Evolutionary conservation across 164 flowering plant species (phyloP), one percentile per base, ranked within the genome.

Genomic region (Liquidambar formosana): DNA sequence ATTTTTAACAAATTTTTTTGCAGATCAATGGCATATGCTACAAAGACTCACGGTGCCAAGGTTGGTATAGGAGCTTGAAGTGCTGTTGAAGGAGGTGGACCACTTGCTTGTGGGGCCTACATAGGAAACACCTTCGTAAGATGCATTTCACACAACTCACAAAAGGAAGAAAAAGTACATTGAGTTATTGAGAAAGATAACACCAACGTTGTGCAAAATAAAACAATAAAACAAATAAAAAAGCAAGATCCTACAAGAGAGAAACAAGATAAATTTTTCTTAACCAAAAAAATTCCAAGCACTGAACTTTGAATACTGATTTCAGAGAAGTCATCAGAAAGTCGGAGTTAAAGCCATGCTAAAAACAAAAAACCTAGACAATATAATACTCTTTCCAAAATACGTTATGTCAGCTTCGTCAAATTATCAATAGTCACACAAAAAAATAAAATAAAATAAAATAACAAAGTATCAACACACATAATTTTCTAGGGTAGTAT

Each of bases 71-170:
- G 79, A 64, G 82, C 69, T 72, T 75, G 84, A 73, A 89, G 74
- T 49, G 79, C 71, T 56, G 82, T 22, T 65, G 84, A 58, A 49
- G 83, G 81, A 46, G 85, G 48, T 22, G 83, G 49, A 45, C 78
- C 70, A 71, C 79, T 82, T 67, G 84, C 19, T 13, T 73, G 80
- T n/a, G 84, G 77, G 16, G 80, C 85, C 96, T 90, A 69, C 75
- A 74, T 11, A 73, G 33, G 51, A 58, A 48, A 53, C 13, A 67
- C 5, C 26, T 18, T 27, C 14, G 13, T 52, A 11, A 51, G 23
- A 48, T 48, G 11, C 22, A 28, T 67, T 25, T 25, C 44, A 61
- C 8, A 46, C 45, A 19, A 46, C 61, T n/a, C 63, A 38, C 10
- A 2, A 8, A 28, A n/a, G 28, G 1, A 59, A 57, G 5, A 10